Evolutionary conservation across 495 filamentous ascomycete species (phyloP), one percentile per base, ranked within the genome.

Genomic region (Tetracladium marchalianum): DNA sequence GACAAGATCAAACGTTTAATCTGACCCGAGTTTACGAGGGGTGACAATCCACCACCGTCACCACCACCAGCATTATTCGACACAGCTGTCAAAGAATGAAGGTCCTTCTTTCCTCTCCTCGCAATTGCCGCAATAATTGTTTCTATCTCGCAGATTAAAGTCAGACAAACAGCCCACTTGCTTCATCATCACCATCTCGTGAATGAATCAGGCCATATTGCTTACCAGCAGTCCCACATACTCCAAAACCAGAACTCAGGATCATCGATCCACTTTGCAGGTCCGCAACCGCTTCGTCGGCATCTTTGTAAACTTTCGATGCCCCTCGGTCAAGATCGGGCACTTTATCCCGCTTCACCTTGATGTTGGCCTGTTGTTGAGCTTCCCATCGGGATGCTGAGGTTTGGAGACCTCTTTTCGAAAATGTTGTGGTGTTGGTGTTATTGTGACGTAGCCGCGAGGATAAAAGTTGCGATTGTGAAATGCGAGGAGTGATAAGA

Each of bases 11-110:
- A 71, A 51, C 72, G 69, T 46, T 68, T 63, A 43, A 83, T 63
- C 47, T 81, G 78, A 12, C 75, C 71, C 47, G 69, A 60, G 52
- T 69, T 52, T 5, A 76, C 70, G 27, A 80, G 63, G 2, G 71
- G 60, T 18, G 74, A 69, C 1, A 80, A 62, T 5, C 76, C 63
- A 16, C 69, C 79, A n/a, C 68, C 61, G 18, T 68, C 65, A 35
- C 71, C 72, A 7, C 70, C 64, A 24, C 79, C 79, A 16, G 77
- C 79, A 58, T 82, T 82, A 60, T 83, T 83, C 41, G 77, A 82
- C 27, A 82, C 78, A 32, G 73, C 76, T 1, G 78, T 82, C 11
- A 83, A 65, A 6, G 66, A 62, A 47, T 71, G 68, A 3, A 75
- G 62, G n/a, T 58, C 60, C 2, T 64, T 59, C 6, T 59, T 54